phyloP scores from a whole-genome alignment of 768 basidiomycete species.

The Amanita brunnescens region DNA sequence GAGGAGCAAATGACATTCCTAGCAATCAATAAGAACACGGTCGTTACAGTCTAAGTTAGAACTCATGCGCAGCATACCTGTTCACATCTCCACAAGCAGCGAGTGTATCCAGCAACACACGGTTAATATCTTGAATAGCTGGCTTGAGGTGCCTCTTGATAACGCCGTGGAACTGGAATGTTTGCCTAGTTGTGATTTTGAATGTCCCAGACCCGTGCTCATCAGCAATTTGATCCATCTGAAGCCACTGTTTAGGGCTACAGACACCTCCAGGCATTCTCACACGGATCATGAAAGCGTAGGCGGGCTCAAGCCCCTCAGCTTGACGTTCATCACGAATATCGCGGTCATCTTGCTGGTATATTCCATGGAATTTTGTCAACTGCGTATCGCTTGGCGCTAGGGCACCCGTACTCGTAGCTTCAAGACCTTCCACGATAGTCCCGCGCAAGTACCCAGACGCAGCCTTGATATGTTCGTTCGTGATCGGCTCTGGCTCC shows the following conservation, averaged over 20 bases:
- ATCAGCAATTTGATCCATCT: conserved; percentile 94
- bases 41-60: background rate
- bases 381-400: conserved; percentile 87
- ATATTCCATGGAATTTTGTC: conserved; percentile 97
- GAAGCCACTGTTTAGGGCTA: conserved; percentile 83
- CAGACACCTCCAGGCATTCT: conserved; percentile 97
- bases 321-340: conserved; percentile 93
- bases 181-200: conserved; percentile 96
- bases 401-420: conserved; percentile 53
- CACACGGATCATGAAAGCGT: conserved; percentile 97
- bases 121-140: conserved; percentile 94
- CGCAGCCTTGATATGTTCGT: conserved; percentile 99
- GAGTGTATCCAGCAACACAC: conserved; percentile 83
- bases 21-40: too few relatives aligned
- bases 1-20: conserved; percentile 91
- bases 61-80: conserved; percentile 37
- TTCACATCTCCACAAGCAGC: conserved; percentile 99
- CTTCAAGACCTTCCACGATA: conserved; percentile 78
- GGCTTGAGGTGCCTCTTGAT: conserved; percentile 96
- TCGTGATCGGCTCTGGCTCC: conserved; percentile 95
- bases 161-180: conserved; percentile 99
- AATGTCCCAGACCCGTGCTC: conserved; percentile 90
- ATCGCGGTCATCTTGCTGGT: conserved; percentile 96
- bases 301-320: conserved; percentile 92
- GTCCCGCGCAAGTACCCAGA: conserved; percentile 91